Base-by-base conservation (phyloP, 2,329 filamentous ascomycete genomes). In the Onygenales sp. region DNA sequence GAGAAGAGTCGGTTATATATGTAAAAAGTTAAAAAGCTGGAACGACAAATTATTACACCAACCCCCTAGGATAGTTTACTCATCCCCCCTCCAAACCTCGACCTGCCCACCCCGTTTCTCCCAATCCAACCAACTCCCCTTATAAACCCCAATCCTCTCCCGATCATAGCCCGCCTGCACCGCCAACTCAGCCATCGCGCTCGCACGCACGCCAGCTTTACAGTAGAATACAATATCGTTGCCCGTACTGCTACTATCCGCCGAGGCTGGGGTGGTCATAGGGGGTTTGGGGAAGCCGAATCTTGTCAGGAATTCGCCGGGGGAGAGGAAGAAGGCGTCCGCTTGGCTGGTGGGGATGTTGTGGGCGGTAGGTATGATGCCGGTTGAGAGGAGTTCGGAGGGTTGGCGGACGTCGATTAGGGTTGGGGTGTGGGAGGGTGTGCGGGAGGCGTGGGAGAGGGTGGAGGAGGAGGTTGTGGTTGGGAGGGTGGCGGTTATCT, bases 141-240 rank as follows among this genome's bases (percentile, higher is more conserved):
- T 60, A 68, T 77, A 78, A 61, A 78, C 74, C 11, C 72, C 73
- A 13, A 77, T 58, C 55, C 81, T 82, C 0, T 87, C 81, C 7
- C 78, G 80, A 48, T 72, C 70, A 78, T 87, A 97, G 8, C 92
- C 92, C 2, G 84, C 85, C 65, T 87, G 79, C 61, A 77, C 75
- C 33, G 93, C 93, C 68, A 96, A 70, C 59, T 80, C 78, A 6
- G 90, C 90, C 6, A 91, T 91, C 0, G 87, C 81, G 45, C 78
- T 76, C 61, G 88, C 89, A 66, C 93, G 78, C 58, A 97, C 88
- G 2, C 93, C 93, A 0, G 91, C 85, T 74, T 89, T 94, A 73
- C 93, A 98, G 70, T 95, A 97, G 64, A 97, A 93, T 3, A 97
- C 78, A 11, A 95, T 62, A 55, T 75, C 69, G 41, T n/a, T 7